Evolutionary conservation across 2,329 filamentous ascomycete species (phyloP), one percentile per base, ranked within the genome.

Genomic region (Fusarium lyarnte): DNA sequence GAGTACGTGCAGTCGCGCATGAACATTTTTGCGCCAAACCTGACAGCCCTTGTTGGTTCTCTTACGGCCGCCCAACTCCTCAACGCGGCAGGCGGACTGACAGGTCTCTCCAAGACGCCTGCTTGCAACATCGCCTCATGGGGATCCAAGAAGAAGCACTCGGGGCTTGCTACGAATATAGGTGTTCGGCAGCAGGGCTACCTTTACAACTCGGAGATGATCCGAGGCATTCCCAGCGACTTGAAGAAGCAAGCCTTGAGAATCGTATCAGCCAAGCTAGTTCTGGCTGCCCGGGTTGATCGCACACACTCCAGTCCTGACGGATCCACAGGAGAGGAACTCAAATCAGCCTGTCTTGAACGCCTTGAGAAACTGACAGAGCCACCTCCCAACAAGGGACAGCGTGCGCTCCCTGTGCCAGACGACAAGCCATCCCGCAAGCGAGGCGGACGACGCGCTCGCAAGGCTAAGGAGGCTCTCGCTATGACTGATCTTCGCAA

Each of bases 401-500:
- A 90, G 21, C 91, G 94, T 69, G 96, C 96, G 2, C 88, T 98
- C 0, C 95, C 95, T 2, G 93, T 94, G 0, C 96, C 96, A 1
- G 96, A 98, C 79, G 96, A 99, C 82, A 99, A 98, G 81, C 96
- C 94, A 3, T 91, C 93, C 2, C 88, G 95, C 38, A 99, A 99
- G 82, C 93, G 96, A 73, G 96, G 96, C 81, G 96, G 96, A 57
- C 88, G 95, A 61, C 88, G 94, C 73, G 96, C 95, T 17, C 87
- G 96, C 63, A 97, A 97, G 82, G 95, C 95, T 67, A 99, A 99
- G 87, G 96, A 97, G 82, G 95, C 95, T 8, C 94, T 94, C 11
- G 95, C 96, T 67, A 97, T 98, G 94, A 99, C 96, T 1, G 96
- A 99, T 61, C 86, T 99, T 35, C 91, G 95, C 73, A 98, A 98